A percentile compares a stretch with the other conserved stretches of the same genome.
These are phyloP conservation scores for Cordyceps pruinosa DNA, from an alignment of 2,329 filamentous ascomycete species.

Conservation along the genomic window DNA sequence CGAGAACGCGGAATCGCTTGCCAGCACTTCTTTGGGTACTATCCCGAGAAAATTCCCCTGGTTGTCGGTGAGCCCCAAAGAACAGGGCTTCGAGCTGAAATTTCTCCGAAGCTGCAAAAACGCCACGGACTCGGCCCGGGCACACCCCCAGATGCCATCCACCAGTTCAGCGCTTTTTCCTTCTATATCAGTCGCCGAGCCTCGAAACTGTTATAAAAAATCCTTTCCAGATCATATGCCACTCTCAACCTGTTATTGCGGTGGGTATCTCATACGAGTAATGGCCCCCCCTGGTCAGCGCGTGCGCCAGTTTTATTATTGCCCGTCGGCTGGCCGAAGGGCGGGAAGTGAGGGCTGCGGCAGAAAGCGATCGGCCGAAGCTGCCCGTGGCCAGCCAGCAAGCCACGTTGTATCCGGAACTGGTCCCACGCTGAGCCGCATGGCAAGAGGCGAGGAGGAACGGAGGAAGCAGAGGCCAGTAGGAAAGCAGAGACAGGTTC, in stretches of 20 bases:
- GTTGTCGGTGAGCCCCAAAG: not conserved
- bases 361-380: constrained; percentile 8
- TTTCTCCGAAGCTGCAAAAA: not conserved
- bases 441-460: not conserved
- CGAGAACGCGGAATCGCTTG: too few relatives aligned
- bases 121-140: not conserved
- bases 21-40: not conserved
- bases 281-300: not conserved
- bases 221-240: constrained; percentile 2
- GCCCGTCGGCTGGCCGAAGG: not conserved
- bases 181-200: not conserved
- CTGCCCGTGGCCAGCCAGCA: constrained; percentile 12
- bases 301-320: not conserved
- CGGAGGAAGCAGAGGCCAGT: too few relatives aligned
- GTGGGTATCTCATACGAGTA: constrained; percentile 7
- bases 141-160: not conserved
- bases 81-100: not conserved
- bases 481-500: not conserved
- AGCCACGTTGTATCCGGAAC: constrained; percentile 4
- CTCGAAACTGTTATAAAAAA: not conserved
- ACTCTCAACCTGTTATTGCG: not conserved
- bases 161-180: not conserved
- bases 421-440: constrained; percentile 12
- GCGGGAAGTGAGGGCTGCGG: not conserved
- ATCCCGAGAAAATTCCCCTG: not conserved